These are phyloP conservation scores for Paramarasmius palmivorus DNA, from an alignment of 1,284 basidiomycete species.

Conservation along the genomic window DNA sequence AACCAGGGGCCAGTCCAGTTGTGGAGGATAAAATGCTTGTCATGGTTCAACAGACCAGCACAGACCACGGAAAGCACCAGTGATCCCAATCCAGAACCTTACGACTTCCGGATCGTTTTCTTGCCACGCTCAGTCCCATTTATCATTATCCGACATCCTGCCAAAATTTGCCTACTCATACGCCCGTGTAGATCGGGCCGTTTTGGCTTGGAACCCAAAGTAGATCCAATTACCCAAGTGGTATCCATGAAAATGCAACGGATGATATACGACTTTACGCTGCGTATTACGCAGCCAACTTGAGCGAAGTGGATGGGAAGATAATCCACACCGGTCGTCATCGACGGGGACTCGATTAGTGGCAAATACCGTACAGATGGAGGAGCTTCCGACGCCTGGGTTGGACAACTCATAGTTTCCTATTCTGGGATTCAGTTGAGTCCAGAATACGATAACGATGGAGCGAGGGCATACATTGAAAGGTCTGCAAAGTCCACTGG, in stretches of 20 bases:
- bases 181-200: background rate
- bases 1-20: no score
- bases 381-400: background rate
- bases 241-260: background rate
- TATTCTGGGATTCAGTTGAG: background rate
- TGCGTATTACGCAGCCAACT: background rate
- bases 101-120: conserved; percentile 1
- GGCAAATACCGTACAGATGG: background rate
- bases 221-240: background rate
- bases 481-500: background rate
- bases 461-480: background rate
- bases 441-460: background rate
- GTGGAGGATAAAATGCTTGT: no score
- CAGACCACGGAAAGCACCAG: no score
- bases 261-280: conserved; percentile 1
- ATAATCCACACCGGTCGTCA: background rate
- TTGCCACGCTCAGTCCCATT: background rate
- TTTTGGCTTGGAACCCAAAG: background rate
- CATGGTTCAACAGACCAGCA: no score
- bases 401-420: background rate
- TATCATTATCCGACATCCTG: background rate
- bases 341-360: background rate
- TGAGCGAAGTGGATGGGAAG: background rate
- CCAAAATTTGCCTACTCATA: background rate
- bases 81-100: no score